Percentiles rank a stretch among this genome's conserved stretches.
These are phyloP conservation scores for Fraxinus ornus DNA, from an alignment of 305 asterid species.

Conservation along the genomic window DNA sequence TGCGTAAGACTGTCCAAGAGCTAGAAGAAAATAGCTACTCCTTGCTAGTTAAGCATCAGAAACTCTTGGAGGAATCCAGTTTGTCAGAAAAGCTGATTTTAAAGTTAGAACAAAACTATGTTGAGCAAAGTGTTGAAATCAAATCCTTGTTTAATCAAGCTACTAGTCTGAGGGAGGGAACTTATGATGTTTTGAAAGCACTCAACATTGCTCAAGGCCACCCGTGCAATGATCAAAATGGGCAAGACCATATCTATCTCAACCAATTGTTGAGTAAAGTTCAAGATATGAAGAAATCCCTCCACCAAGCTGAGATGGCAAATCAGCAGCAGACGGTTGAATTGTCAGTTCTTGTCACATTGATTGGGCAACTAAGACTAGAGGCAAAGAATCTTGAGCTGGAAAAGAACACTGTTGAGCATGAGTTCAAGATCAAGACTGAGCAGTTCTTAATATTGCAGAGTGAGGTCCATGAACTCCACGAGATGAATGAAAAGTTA, in stretches of 20 bases:
- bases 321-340: conserved; percentile 52
- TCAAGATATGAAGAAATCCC: conserved; percentile 44
- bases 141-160: conserved; percentile 55
- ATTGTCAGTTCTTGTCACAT: conserved; percentile 55
- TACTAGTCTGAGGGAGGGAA: conserved; percentile 54
- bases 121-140: conserved; percentile 50
- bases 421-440: conserved; percentile 39
- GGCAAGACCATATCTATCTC: conserved; percentile 44
- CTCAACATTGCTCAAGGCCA: conserved; percentile 45
- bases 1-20: conserved; percentile 52
- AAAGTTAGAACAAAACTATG: conserved; percentile 49
- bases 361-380: conserved; percentile 55
- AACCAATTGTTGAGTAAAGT: conserved; percentile 43
- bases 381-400: conserved; percentile 45
- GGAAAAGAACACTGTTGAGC: conserved; percentile 49
- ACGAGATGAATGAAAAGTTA: conserved; percentile 52
- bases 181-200: conserved; percentile 50
- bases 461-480: conserved; percentile 46
- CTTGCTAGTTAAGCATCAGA: conserved; percentile 42
- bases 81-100: conserved; percentile 46
- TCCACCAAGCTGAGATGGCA: conserved; percentile 55
- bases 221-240: conserved; percentile 33
- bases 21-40: conserved; percentile 52
- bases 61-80: conserved; percentile 47
- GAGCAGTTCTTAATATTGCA: conserved; percentile 46